These are phyloP conservation scores for Malus asiatica DNA, from an alignment of 306 rosid species.

Conservation along the genomic window DNA sequence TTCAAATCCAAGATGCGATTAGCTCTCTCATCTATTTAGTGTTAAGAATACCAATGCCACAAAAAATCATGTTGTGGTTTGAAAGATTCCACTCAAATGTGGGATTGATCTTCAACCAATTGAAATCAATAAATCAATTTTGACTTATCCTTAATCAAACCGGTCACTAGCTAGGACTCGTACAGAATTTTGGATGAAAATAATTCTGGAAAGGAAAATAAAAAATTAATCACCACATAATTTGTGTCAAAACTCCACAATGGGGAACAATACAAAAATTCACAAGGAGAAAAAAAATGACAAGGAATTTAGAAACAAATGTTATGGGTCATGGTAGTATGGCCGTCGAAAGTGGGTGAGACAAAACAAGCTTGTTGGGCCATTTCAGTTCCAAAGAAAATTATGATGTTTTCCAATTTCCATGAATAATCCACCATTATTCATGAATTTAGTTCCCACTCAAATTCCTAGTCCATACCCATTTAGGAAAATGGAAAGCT, in stretches of 20 bases:
- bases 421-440: constrained; percentile 28
- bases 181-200: background rate
- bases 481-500: constrained; percentile 63
- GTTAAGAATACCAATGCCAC: constrained; percentile 7
- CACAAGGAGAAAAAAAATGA: background rate
- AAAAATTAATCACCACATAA: background rate
- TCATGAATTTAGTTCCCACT: constrained; percentile 12
- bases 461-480: constrained; percentile 47
- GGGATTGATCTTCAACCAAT: background rate
- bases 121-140: background rate
- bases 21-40: background rate
- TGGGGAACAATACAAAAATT: background rate
- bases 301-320: background rate
- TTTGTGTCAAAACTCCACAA: background rate
- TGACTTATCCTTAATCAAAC: background rate
- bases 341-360: constrained; percentile 65
- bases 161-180: background rate
- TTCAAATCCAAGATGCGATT: background rate
- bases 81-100: background rate
- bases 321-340: constrained; percentile 10
- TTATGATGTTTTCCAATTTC: constrained; percentile 53
- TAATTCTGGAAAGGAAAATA: too few relatives aligned
- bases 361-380: constrained; percentile 20
- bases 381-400: constrained; percentile 17
- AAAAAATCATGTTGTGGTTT: background rate